These are phyloP conservation scores for Saturnispora bothae DNA, from an alignment of 805 yeast genomes.

Conservation along the genomic window DNA sequence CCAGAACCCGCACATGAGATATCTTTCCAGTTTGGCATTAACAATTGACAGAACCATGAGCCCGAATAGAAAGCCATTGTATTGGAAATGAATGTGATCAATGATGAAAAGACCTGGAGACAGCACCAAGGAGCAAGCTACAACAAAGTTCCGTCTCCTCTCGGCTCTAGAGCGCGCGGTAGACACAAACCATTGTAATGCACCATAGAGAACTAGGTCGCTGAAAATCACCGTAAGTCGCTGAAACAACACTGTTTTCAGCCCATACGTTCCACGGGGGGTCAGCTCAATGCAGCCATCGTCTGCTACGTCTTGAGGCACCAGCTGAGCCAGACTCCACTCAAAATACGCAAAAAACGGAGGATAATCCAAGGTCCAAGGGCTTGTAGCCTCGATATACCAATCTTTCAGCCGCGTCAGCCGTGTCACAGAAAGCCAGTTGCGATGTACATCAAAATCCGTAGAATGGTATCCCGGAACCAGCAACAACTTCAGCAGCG, in stretches of 20 bases:
- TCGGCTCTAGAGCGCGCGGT: slow-evolving; percentile 28
- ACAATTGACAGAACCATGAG: slow-evolving; percentile 64
- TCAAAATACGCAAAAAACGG: slow-evolving; percentile 97
- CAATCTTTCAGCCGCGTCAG: slow-evolving; percentile 65
- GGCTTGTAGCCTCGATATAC: slow-evolving; percentile 70
- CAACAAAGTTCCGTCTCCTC: slow-evolving; percentile 50
- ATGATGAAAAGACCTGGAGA: slow-evolving; percentile 86
- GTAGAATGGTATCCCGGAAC: slow-evolving; percentile 83
- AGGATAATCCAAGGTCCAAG: slow-evolving; percentile 96
- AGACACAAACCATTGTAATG: slow-evolving; percentile 63
- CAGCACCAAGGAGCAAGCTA: slow-evolving; percentile 70
- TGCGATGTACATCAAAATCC: slow-evolving; percentile 94
- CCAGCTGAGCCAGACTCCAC: slow-evolving; percentile 62
- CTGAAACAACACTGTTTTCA: slow-evolving; percentile 77
- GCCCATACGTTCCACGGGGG: slow-evolving; percentile 54
- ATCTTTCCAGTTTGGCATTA: slow-evolving; percentile 49
- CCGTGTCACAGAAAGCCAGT: slow-evolving; percentile 90
- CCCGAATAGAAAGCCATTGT: slow-evolving; percentile 90
- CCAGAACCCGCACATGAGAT: slow-evolving; percentile 52
- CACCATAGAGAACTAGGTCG: slow-evolving; percentile 59
- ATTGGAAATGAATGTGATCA: slow-evolving; percentile 96
- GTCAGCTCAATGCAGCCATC: slow-evolving; percentile 77
- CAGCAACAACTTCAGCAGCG: slow-evolving; percentile 49
- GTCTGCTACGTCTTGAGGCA: slow-evolving; percentile 46
- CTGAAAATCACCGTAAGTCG: slow-evolving; percentile 68